Conservation (phyloP, 2,329 filamentous ascomycete genomes). For the Trichoderma cornu-damae region DNA sequence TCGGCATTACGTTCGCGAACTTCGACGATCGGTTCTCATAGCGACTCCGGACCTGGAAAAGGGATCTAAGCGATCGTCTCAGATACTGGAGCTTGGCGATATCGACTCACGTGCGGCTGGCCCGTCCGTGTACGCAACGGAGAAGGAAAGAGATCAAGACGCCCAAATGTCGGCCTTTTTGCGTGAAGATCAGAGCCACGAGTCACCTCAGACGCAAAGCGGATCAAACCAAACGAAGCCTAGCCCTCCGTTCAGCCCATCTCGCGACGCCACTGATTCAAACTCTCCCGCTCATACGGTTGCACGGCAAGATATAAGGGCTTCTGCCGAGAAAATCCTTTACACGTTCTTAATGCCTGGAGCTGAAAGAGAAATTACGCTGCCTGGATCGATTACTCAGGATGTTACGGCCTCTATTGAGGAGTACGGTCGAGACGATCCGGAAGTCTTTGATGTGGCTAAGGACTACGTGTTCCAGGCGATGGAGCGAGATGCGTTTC, state of each 20-base stretch:
- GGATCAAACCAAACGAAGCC: slow-evolving; percentile 42
- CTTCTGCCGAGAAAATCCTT: slow-evolving; percentile 96
- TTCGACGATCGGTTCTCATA: slow-evolving; percentile 86
- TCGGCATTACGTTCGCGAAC: slow-evolving; percentile 92
- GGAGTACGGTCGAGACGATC: slow-evolving; percentile 85
- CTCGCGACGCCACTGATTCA: slow-evolving; percentile 63
- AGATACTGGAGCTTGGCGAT: slow-evolving; percentile 70
- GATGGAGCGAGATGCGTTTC: slow-evolving; percentile 99
- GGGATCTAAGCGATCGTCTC: slow-evolving; percentile 78
- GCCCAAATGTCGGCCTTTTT: slow-evolving; percentile 89
- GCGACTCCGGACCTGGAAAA: slow-evolving; percentile 88
- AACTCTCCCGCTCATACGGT: slow-evolving; percentile 81
- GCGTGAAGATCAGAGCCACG: slow-evolving; percentile 57
- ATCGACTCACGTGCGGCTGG: slow-evolving; percentile 54
- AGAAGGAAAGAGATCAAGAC: slow-evolving; percentile 73
- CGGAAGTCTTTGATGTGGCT: slow-evolving; percentile 92
- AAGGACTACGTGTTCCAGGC: slow-evolving; percentile 99
- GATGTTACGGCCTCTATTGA: slow-evolving; percentile 86
- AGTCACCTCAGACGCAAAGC: slow-evolving; percentile 51
- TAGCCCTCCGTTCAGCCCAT: slow-evolving; percentile 56
- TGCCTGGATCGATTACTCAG: slow-evolving; percentile 80
- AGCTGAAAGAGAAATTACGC: slow-evolving; percentile 92
- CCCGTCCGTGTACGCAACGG: slow-evolving; percentile 57
- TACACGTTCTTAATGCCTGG: slow-evolving; percentile 93
- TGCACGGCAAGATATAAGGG: slow-evolving; percentile 80